Base-by-base conservation (phyloP, 2,329 filamentous ascomycete species). In the Byssothecium circinans region DNA sequence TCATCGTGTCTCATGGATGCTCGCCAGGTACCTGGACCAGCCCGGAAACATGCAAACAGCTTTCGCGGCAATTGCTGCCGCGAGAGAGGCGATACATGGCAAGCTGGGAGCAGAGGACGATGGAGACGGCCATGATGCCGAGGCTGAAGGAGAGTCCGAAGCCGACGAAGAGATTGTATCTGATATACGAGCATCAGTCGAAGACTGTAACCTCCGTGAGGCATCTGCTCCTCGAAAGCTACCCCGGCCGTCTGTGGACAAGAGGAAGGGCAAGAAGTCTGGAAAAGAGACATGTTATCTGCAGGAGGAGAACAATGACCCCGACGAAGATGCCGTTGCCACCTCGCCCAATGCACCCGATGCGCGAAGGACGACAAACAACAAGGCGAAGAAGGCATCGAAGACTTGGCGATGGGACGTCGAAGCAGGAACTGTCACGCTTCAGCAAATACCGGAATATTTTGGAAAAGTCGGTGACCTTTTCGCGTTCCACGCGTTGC, bases 401-500 rank as follows among this genome's bases (percentile, higher is more conserved):
- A 48, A 41, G 2, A 38, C 41, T 1, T 62, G 58, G 57, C 37
- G 50, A 5, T 67, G 64, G 62, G 12, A 65, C 22, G 19, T 68
- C 4, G 36, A 61, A 4, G 32, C 43, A 0, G 12, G 20, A 5
- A 11, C 36, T 11, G 8, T 56, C 4, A 35, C 22, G n/a, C 5
- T 40, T 1, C 40, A 48, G 14, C 35, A 45, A n/a, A 12, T 54
- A 14, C 8, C 20, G n/a, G 15, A 23, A 2, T 18, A 44, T 5
- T 65, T 66, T 38, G 25, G 49, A 8, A 45, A 43, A 29, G 50
- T 43, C 2, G 49, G 41, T 20, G 61, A 65, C 45, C 46, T 65
- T 0, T 66, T 63, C 19, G 58, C 62, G 0, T 67, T 49, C 33
- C 64, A 67, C 32, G 58, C 58, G 4, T 20, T 63, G 2, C 61